These are phyloP conservation scores for Phytophthora chlamydospora DNA, from an alignment of 352 stramenopile species.

Conservation along the genomic window DNA sequence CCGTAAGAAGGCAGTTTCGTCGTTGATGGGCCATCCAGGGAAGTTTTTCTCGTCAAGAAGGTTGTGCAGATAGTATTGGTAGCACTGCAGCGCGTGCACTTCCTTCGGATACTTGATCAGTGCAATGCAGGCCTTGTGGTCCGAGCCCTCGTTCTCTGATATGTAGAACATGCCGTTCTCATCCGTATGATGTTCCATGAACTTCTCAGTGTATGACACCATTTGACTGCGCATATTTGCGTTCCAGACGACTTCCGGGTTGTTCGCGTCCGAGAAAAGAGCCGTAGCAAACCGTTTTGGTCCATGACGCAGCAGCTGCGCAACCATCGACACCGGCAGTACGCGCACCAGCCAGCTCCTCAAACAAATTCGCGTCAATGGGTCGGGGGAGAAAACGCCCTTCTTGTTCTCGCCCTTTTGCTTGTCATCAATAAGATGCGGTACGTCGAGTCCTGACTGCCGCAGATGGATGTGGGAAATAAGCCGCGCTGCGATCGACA, in stretches of 20 bases:
- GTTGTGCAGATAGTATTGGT: constrained; percentile 91
- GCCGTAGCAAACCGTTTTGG: constrained; percentile 75
- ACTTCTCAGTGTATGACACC: constrained; percentile 87
- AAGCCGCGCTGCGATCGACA: constrained; percentile 77
- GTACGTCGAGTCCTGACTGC: constrained; percentile 69
- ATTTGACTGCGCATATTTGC: constrained; percentile 87
- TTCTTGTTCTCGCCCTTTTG: constrained; percentile 85
- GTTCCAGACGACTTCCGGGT: constrained; percentile 89
- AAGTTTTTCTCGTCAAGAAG: constrained; percentile 86
- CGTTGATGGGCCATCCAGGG: constrained; percentile 90
- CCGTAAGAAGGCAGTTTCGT: constrained; percentile 75
- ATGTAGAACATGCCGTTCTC: constrained; percentile 78
- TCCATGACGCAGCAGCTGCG: constrained; percentile 81
- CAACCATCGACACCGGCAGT: constrained; percentile 86
- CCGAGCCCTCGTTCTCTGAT: constrained; percentile 61
- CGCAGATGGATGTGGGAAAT: constrained; percentile 86
- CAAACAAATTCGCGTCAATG: constrained; percentile 82
- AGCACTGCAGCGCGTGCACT: constrained; percentile 86
- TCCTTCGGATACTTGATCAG: constrained; percentile 85
- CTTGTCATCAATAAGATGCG: constrained; percentile 70
- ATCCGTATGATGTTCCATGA: constrained; percentile 79
- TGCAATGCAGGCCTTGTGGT: constrained; percentile 81
- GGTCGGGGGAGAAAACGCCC: constrained; percentile 77
- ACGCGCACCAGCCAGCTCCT: constrained; percentile 86
- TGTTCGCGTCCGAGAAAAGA: constrained; percentile 85